Evolutionary conservation across 768 basidiomycete genomes (phyloP).

Genomic region (Epithele typhae): DNA sequence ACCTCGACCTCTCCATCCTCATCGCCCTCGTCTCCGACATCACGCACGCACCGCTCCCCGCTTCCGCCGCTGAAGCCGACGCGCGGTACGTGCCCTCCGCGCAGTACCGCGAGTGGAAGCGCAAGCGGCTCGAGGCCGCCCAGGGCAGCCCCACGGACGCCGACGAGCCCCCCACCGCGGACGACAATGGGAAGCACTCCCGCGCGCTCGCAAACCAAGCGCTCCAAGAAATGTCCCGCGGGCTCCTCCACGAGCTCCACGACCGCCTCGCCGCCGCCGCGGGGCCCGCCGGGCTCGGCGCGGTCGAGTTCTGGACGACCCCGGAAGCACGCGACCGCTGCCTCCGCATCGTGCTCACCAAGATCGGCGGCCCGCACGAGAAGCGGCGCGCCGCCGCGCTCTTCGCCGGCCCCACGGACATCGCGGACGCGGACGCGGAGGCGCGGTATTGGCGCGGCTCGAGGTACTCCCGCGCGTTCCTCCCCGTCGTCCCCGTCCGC

Average conservation of each 20-base stretch:
- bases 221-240: constrained; percentile 66
- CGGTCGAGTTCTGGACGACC: constrained; percentile 77
- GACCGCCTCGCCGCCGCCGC: constrained; percentile 35
- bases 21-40: constrained; percentile 48
- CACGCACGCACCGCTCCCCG: constrained; percentile 39
- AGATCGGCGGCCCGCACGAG: constrained; percentile 74
- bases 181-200: constrained; percentile 47
- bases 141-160: background rate
- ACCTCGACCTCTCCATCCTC: constrained; percentile 80
- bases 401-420: constrained; percentile 35
- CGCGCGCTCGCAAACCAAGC: constrained; percentile 70
- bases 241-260: constrained; percentile 58
- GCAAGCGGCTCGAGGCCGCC: constrained; percentile 5
- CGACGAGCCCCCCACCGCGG: background rate
- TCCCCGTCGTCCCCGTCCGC: constrained; percentile 56
- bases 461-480: constrained; percentile 46
- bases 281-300: background rate
- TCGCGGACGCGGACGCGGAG: constrained; percentile 27
- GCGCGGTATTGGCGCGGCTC: constrained; percentile 60
- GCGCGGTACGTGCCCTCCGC: constrained; percentile 58
- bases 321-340: constrained; percentile 69
- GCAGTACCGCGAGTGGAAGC: constrained; percentile 59
- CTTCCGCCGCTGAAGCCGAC: constrained; percentile 50
- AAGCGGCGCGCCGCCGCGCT: constrained; percentile 58
- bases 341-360: constrained; percentile 62